Evolutionary conservation across 2,329 filamentous ascomycete genomes (phyloP).

Genomic region (Epichloe sylvatica): DNA sequence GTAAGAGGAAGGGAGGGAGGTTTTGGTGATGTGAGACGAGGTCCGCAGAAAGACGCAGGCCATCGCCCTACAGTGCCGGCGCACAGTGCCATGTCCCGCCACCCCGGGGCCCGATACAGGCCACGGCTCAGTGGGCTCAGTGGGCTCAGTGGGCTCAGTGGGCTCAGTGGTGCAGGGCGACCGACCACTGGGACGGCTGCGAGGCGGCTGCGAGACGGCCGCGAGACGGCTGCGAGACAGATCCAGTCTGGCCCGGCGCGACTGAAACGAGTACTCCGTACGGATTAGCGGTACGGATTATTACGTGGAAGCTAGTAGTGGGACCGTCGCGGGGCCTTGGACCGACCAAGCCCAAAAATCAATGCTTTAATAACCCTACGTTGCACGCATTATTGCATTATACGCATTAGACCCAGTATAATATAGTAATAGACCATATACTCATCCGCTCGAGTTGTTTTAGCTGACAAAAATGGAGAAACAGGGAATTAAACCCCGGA

Average conservation of each 20-base stretch:
- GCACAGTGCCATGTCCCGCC: slow-evolving; percentile 3
- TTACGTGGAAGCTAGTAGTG: background rate
- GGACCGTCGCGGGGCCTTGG: no score
- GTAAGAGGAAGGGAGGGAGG: slow-evolving; percentile 10
- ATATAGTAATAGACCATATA: no score
- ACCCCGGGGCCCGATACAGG: slow-evolving; percentile 4
- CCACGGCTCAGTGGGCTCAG: background rate
- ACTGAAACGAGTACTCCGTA: no score
- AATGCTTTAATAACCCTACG: no score
- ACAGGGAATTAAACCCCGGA: no score
- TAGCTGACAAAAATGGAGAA: no score
- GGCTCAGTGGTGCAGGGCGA: background rate
- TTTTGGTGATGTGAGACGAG: slow-evolving; percentile 8
- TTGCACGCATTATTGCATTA: no score
- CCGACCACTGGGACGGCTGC: slow-evolving; percentile 1
- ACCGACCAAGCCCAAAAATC: no score
- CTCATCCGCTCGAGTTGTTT: no score
- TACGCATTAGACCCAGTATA: no score
- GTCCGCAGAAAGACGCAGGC: slow-evolving; percentile 4
- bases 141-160: background rate
- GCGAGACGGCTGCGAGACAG: background rate
- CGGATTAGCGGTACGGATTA: background rate
- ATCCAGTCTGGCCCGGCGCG: background rate
- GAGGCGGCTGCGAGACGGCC: background rate
- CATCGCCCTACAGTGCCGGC: slow-evolving; percentile 5